Percentiles rank a stretch among this genome's conserved stretches.
Evolutionary conservation across 2,329 filamentous ascomycete species (phyloP).

Genomic region (Huntiella bhutanensis): DNA sequence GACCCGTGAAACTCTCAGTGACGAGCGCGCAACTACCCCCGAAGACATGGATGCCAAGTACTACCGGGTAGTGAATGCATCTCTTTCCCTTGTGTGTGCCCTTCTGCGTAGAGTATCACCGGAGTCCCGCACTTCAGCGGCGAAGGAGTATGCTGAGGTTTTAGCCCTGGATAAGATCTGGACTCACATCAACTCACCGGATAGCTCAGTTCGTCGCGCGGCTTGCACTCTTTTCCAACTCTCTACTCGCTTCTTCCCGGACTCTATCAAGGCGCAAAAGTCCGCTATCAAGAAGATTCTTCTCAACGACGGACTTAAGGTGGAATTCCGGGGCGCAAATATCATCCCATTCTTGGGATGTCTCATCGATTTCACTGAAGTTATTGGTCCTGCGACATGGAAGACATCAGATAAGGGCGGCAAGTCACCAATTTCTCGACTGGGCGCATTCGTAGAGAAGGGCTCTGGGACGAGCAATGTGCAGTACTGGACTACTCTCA

Average conservation of each 20-base stretch:
- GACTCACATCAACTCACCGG: slow-evolving; percentile 46
- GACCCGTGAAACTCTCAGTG: slow-evolving; percentile 64
- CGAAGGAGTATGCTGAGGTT: slow-evolving; percentile 43
- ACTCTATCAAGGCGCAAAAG: slow-evolving; percentile 29
- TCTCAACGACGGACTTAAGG: slow-evolving; percentile 54
- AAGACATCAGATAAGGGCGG: slow-evolving; percentile 22
- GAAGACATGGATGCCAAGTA: slow-evolving; percentile 83
- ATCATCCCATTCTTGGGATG: not conserved
- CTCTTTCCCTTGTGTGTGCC: slow-evolving; percentile 34
- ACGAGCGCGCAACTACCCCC: slow-evolving; percentile 63
- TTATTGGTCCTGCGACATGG: slow-evolving; percentile 54
- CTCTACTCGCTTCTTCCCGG: slow-evolving; percentile 28
- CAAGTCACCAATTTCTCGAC: slow-evolving; percentile 32
- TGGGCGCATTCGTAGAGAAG: slow-evolving; percentile 58
- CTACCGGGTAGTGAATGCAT: slow-evolving; percentile 46
- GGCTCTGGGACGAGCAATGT: slow-evolving; percentile 63
- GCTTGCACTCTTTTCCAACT: slow-evolving; percentile 31
- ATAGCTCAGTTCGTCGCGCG: slow-evolving; percentile 31
- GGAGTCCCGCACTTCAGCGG: slow-evolving; percentile 39
- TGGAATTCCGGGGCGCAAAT: slow-evolving; percentile 53
- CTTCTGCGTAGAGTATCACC: slow-evolving; percentile 27
- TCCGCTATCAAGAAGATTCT: slow-evolving; percentile 37
- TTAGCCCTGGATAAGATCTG: slow-evolving; percentile 49
- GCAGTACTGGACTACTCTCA: slow-evolving; percentile 55
- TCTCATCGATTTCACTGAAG: slow-evolving; percentile 25